A percentile compares a stretch with the other conserved stretches of the same genome.
These are phyloP conservation scores for Boletus coccyginus DNA, from an alignment of 768 basidiomycete genomes.

Conservation along the genomic window DNA sequence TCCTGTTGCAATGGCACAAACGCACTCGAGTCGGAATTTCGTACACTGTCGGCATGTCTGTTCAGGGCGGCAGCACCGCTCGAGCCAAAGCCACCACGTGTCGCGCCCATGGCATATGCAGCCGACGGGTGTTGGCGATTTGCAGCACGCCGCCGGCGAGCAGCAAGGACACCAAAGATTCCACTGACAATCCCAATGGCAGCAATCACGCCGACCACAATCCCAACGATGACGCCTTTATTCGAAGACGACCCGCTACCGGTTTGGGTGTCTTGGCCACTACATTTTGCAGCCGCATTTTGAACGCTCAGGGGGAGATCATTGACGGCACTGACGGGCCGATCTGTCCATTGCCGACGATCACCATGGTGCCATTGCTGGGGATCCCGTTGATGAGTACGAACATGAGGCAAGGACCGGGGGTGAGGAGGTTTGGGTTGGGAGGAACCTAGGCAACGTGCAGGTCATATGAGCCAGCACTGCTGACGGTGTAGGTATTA, in stretches of 20 bases:
- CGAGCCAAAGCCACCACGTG: constrained; percentile 27
- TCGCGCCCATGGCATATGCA: constrained; percentile 39
- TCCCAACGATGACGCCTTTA: constrained; percentile 27
- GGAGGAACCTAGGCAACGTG: constrained; percentile 84
- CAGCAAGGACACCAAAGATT: constrained; percentile 43
- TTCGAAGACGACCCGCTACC: constrained; percentile 22
- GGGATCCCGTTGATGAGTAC: constrained; percentile 84
- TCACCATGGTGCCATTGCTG: constrained; percentile 65
- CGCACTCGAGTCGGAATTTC: constrained; percentile 63
- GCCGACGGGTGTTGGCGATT: constrained; percentile 30
- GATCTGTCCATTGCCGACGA: constrained; percentile 76
- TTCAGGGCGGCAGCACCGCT: constrained; percentile 20
- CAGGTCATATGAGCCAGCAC: constrained; percentile 69
- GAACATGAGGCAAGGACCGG: constrained; percentile 84
- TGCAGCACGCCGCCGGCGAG: constrained; percentile 49
- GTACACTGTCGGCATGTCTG: constrained; percentile 21
- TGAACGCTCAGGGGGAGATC: constrained; percentile 39
- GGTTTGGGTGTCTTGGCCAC: constrained; percentile 11
- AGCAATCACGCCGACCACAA: constrained; percentile 30
- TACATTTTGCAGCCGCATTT: constrained; percentile 40
- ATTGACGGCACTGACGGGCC: constrained; percentile 42
- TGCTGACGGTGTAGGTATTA: constrained; percentile 79
- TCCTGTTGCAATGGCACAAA: constrained; percentile 71
- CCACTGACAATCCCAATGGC: constrained; percentile 31
- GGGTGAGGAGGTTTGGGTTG: constrained; percentile 83